phyloP scores from a whole-genome alignment of 345 rosid genomes.

The Clarkia xantiana region DNA sequence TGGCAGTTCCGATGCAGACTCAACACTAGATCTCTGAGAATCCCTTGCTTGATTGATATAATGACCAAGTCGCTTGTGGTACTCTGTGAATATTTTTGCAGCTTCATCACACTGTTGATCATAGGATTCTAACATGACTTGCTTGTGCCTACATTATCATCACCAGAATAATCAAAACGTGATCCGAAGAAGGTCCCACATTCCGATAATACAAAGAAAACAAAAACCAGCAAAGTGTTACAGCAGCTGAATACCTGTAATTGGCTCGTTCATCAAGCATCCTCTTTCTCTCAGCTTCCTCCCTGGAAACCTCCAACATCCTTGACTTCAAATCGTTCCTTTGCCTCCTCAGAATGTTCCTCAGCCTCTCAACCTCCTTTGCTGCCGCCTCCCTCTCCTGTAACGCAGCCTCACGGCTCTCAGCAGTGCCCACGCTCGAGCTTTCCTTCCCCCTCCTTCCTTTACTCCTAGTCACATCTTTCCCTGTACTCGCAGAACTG shows the following conservation, averaged over 20 bases:
- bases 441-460: conserved; percentile 23
- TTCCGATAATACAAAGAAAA: no score
- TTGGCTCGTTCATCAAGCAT: conserved; percentile 83
- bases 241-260: conserved; percentile 38
- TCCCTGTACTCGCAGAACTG: conserved; percentile 21
- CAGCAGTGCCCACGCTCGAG: conserved; percentile 22
- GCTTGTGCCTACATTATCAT: conserved; percentile 51
- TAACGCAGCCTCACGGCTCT: conserved; percentile 50
- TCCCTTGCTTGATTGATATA: conserved; percentile 83
- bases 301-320: conserved; percentile 85
- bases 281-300: conserved; percentile 85
- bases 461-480: conserved; percentile 49
- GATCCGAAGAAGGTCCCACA: no score
- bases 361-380: conserved; percentile 70
- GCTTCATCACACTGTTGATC: conserved; percentile 93
- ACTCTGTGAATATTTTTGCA: conserved; percentile 75
- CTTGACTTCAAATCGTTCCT: conserved; percentile 74
- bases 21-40: conserved; percentile 46
- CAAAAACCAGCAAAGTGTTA: neutral
- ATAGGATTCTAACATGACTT: conserved; percentile 73
- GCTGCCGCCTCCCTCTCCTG: conserved; percentile 60
- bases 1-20: conserved; percentile 38
- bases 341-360: conserved; percentile 62
- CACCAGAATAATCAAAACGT: no score
- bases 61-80: conserved; percentile 59